Evolutionary conservation across 148 eudicot genomes (phyloP), one percentile per base, ranked within the genome.

Genomic region (Euryodendron excelsum): DNA sequence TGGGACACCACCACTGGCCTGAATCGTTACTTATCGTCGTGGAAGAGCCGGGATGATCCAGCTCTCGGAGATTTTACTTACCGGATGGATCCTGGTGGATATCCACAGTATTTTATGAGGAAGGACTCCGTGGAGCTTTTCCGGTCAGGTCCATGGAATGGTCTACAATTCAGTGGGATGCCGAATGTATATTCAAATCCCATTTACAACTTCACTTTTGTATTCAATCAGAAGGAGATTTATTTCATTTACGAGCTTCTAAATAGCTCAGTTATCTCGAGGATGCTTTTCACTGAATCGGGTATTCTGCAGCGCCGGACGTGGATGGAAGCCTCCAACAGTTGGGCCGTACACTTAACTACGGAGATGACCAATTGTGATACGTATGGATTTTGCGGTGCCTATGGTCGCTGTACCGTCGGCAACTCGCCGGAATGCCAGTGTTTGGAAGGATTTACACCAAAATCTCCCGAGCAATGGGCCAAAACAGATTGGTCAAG

Each of bases 381-480:
- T 52, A 52, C 63, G n/a, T 84, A 84, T 41, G 77, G 70, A 5
- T 9, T 53, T 13, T 84, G 86, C 69, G 86, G 86, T 4, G 44
- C 34, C n/a, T 77, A 80, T 64, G 75, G 79, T 0, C 69, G 74
- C 41, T 84, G 86, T 62, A 47, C 60, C 36, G 60, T 69, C 15
- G 78, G 41, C 20, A 58, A 23, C 5, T 30, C 79, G 36, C 84
- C 76, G 28, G 69, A 60, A 20, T 84, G 84, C 31, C 44, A 52
- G 30, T 84, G 86, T 45, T 68, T 85, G 60, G 69, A 25, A 5
- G 83, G 79, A 30, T 82, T 79, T 82, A 53, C 23, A 52, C 89
- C 89, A 0, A 81, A 71, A 27, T 36, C 31, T 12, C 65, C 69
- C 0, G 10, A 23, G 0, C 66, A 45, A 23, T 84, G 87, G 87